A percentile compares a stretch with the other conserved stretches of the same genome.
These are phyloP conservation scores for Cladosporium colombiae DNA, from an alignment of 2,329 filamentous ascomycete genomes.

Conservation along the genomic window DNA sequence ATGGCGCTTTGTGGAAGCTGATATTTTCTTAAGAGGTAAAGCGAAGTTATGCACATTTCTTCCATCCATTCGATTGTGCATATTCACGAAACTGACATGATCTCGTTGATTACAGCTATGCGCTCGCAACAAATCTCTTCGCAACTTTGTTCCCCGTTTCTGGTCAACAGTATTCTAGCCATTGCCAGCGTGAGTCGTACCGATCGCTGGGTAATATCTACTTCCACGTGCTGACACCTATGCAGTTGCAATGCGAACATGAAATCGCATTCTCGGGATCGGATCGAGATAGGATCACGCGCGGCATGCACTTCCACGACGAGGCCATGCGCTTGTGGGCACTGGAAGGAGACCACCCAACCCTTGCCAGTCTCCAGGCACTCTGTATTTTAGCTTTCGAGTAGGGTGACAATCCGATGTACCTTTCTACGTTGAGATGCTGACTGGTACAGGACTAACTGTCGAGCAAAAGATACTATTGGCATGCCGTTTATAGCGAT, in stretches of 20 bases:
- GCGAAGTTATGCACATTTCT: not conserved
- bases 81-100: not conserved
- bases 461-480: slow-evolving; percentile 22
- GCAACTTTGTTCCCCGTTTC: slow-evolving; percentile 20
- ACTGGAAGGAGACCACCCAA: slow-evolving; percentile 13
- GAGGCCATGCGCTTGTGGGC: slow-evolving; percentile 22
- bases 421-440: not conserved
- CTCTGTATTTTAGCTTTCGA: slow-evolving; percentile 22
- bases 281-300: slow-evolving; percentile 19
- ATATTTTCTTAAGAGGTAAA: slow-evolving; percentile 23
- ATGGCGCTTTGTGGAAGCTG: slow-evolving; percentile 24
- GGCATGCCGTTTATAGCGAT: slow-evolving; percentile 20
- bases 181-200: slow-evolving; percentile 20
- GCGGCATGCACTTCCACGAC: slow-evolving; percentile 22
- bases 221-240: not conserved
- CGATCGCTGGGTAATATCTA: no score
- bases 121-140: slow-evolving; percentile 11
- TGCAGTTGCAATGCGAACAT: slow-evolving; percentile 22
- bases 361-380: slow-evolving; percentile 21
- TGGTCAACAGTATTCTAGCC: slow-evolving; percentile 22
- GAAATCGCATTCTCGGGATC: slow-evolving; percentile 12
- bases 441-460: slow-evolving; percentile 15
- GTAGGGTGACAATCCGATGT: slow-evolving; percentile 2
- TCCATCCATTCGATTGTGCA: not conserved
- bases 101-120: slow-evolving; percentile 16